Conservation (phyloP, 306 rosid species). For the Arachis hypogaea region DNA sequence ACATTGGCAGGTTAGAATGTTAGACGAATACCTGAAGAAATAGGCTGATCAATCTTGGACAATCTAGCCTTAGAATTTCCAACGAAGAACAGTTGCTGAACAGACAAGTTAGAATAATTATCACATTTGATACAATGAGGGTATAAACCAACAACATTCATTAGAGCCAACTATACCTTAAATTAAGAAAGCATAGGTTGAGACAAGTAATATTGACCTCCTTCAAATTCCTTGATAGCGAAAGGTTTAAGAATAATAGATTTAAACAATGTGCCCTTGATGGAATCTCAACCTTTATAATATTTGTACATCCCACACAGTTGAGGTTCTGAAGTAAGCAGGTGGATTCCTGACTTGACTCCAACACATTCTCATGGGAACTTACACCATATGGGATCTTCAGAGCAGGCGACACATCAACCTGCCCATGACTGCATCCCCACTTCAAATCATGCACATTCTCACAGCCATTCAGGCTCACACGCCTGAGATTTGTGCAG, state of each 20-base stretch:
- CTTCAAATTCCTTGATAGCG: constrained; percentile 74
- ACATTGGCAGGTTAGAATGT: constrained; percentile 9
- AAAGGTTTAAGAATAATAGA: constrained; percentile 65
- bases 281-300: constrained; percentile 79
- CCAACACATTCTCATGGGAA: constrained; percentile 38
- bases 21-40: constrained; percentile 71
- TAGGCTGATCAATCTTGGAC: constrained; percentile 80
- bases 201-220: constrained; percentile 75
- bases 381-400: constrained; percentile 34
- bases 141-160: constrained; percentile 12
- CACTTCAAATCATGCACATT: constrained; percentile 89
- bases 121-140: constrained; percentile 23
- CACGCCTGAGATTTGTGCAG: constrained; percentile 74
- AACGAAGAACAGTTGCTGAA: constrained; percentile 76
- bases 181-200: constrained; percentile 71
- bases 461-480: constrained; percentile 91
- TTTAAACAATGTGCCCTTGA: constrained; percentile 63
- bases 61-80: constrained; percentile 75
- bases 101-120: constrained; percentile 28
- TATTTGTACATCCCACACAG: constrained; percentile 85
- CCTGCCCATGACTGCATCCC: constrained; percentile 52
- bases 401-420: constrained; percentile 32
- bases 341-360: constrained; percentile 52
- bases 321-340: constrained; percentile 84
- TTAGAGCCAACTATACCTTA: constrained; percentile 56